Percentiles rank a stretch among this genome's conserved stretches.
Evolutionary conservation across 805 yeast species (phyloP).

Genomic region (Saturnispora dispora): DNA sequence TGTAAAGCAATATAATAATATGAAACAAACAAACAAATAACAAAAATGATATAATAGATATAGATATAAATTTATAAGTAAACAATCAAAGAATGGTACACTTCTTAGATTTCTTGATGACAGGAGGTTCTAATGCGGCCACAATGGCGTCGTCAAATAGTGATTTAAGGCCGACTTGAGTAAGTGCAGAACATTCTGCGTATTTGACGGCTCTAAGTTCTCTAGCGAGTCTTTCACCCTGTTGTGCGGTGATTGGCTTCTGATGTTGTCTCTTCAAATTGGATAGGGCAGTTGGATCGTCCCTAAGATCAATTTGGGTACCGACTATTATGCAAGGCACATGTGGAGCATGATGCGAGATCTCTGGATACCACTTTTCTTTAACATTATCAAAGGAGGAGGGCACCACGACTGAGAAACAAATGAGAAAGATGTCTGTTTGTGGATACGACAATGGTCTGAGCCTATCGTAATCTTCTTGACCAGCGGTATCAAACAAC

Average conservation of each 20-base stretch:
- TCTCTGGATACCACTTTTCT: constrained; percentile 99
- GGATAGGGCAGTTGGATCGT: constrained; percentile 83
- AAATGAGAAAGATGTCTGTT: constrained; percentile 91
- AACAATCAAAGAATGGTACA: constrained; percentile 63
- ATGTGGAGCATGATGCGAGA: constrained; percentile 90
- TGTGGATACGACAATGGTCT: constrained; percentile 96
- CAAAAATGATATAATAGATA: constrained; percentile 9
- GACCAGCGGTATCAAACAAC: constrained; percentile 98
- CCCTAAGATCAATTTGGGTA: constrained; percentile 90
- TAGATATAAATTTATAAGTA: constrained; percentile 3
- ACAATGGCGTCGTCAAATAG: constrained; percentile 99
- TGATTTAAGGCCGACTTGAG: constrained; percentile 93
- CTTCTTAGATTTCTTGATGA: constrained; percentile 68
- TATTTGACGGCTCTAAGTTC: constrained; percentile 93
- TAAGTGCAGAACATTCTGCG: constrained; percentile 95
- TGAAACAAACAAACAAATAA: background rate
- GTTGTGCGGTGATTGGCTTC: constrained; percentile 74
- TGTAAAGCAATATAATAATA: constrained; percentile 7
- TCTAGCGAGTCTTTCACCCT: constrained; percentile 88
- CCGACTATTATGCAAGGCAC: constrained; percentile 97
- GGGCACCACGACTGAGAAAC: constrained; percentile 94
- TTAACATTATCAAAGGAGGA: constrained; percentile 95
- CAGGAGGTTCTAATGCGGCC: constrained; percentile 96
- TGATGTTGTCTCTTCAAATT: constrained; percentile 86
- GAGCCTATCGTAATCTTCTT: constrained; percentile 95